Evolutionary conservation across 2,329 filamentous ascomycete species (phyloP).

Genomic region (Ceratocystiopsis sp.): DNA sequence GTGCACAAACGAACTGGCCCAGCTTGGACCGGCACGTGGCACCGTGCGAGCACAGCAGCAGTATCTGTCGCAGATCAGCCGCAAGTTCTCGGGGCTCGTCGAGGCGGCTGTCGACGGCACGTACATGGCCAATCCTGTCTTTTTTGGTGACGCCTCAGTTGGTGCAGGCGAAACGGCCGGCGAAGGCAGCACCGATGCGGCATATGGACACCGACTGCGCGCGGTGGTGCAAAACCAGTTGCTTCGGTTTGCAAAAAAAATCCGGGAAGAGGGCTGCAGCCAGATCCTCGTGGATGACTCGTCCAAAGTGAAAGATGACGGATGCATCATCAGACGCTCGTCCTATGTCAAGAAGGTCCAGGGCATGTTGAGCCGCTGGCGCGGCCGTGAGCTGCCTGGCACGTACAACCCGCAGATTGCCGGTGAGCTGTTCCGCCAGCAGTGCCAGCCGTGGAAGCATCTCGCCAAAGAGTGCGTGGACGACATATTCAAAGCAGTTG

Average conservation of each 20-base stretch:
- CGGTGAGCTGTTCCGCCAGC: constrained; percentile 16
- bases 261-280: constrained; percentile 24
- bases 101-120: constrained; percentile 14
- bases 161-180: neutral
- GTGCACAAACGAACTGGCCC: constrained; percentile 12
- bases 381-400: constrained; percentile 20
- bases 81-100: constrained; percentile 11
- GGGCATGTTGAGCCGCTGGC: constrained; percentile 12
- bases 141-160: constrained; percentile 7
- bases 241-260: constrained; percentile 25
- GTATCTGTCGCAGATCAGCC: constrained; percentile 16
- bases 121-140: constrained; percentile 11
- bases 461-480: constrained; percentile 9
- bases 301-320: neutral
- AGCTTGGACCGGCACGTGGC: constrained; percentile 17
- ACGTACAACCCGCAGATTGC: constrained; percentile 19
- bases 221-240: constrained; percentile 35
- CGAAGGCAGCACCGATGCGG: constrained; percentile 2
- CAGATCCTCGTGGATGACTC: constrained; percentile 15
- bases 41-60: constrained; percentile 10
- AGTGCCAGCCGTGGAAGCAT: constrained; percentile 16
- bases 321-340: constrained; percentile 5
- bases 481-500: constrained; percentile 9
- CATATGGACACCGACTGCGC: constrained; percentile 23
- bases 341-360: constrained; percentile 13